phyloP scores from a whole-genome alignment of 352 stramenopile species.

The Globisporangium emineosum region DNA sequence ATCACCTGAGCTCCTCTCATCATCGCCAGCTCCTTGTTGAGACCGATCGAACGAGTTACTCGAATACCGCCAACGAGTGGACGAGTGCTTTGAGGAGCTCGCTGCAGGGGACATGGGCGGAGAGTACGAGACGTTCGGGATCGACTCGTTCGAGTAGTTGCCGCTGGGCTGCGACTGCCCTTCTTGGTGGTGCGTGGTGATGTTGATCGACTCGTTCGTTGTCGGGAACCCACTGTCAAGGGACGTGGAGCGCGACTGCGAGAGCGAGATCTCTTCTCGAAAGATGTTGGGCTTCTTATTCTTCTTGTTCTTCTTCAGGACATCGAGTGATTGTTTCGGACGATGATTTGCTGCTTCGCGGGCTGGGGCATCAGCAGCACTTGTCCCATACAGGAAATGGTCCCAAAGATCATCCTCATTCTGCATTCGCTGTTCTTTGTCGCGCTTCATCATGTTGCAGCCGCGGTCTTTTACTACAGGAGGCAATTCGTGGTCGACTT shows the following conservation, averaged over 20 bases:
- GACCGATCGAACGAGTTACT: not conserved
- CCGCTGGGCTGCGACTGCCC: constrained; percentile 1
- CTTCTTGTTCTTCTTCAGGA: not conserved
- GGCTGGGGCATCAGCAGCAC: constrained; percentile 2
- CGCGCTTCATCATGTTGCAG: constrained; percentile 17
- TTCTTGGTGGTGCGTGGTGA: constrained; percentile 3
- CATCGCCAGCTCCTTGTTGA: not conserved
- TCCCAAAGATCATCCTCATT: constrained; percentile 35
- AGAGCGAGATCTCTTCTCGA: constrained; percentile 27
- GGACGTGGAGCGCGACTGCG: constrained; percentile 13
- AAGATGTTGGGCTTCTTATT: constrained; percentile 15
- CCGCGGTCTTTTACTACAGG: not conserved
- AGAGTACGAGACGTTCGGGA: constrained; percentile 28
- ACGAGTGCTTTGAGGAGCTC: constrained; percentile 4
- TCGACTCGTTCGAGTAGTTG: constrained; percentile 20
- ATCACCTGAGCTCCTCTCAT: not conserved
- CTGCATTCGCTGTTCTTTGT: constrained; percentile 24
- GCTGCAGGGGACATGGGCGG: constrained; percentile 20
- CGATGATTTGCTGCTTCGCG: constrained; percentile 3
- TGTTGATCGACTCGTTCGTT: constrained; percentile 5
- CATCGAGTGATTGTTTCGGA: not conserved
- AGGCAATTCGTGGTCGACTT: constrained; percentile 13
- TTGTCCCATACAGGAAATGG: constrained; percentile 34
- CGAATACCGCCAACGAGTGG: not conserved
- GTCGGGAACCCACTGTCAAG: constrained; percentile 3